These are phyloP conservation scores for Gynostemma pentaphyllum DNA, from an alignment of 306 rosid genomes.

Conservation along the genomic window DNA sequence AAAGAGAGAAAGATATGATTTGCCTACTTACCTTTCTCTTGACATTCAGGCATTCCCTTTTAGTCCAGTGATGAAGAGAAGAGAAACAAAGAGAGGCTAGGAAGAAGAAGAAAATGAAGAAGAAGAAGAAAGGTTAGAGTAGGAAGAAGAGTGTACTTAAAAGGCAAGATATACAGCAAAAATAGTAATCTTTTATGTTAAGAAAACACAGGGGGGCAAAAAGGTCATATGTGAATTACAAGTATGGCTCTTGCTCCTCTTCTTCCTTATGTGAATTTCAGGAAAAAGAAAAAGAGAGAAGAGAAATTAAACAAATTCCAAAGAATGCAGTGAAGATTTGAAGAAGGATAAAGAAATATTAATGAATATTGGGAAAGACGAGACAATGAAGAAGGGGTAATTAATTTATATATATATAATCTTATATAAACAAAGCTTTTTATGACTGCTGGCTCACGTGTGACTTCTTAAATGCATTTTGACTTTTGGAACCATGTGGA, in stretches of 20 bases:
- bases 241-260: not conserved
- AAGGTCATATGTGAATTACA: not conserved
- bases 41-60: slow-evolving; percentile 98
- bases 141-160: slow-evolving; percentile 43
- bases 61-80: slow-evolving; percentile 16
- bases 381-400: not conserved
- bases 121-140: slow-evolving; percentile 25
- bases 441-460: slow-evolving; percentile 51
- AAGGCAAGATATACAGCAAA: slow-evolving; percentile 57
- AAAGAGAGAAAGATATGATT: slow-evolving; percentile 8
- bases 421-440: slow-evolving; percentile 26
- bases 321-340: too few species aligned
- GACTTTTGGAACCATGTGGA: slow-evolving; percentile 80
- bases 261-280: not conserved
- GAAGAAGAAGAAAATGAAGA: slow-evolving; percentile 12
- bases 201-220: slow-evolving; percentile 17
- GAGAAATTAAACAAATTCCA: not conserved
- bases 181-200: slow-evolving; percentile 20
- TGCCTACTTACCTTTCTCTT: slow-evolving; percentile 72
- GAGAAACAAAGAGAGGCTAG: slow-evolving; percentile 13
- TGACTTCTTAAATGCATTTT: slow-evolving; percentile 64
- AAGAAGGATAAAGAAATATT: not conserved
- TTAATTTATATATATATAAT: not conserved
- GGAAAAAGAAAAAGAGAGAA: not conserved
- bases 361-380: slow-evolving; percentile 3